Evolutionary conservation across 2,329 filamentous ascomycete genomes (phyloP), one percentile per base, ranked within the genome.

Genomic region (Leptosphaerulina australis): DNA sequence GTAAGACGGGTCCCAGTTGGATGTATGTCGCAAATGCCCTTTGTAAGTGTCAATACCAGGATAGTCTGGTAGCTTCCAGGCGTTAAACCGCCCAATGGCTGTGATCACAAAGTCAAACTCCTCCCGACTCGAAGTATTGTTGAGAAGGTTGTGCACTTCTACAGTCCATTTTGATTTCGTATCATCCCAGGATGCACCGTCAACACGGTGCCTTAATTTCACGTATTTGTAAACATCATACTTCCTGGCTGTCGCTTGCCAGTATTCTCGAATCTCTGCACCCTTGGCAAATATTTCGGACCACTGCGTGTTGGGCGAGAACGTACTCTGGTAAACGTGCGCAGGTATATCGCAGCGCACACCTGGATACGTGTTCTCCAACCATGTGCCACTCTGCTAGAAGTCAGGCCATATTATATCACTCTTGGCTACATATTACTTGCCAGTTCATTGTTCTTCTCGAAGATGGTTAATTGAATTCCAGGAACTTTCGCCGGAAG

Each of bases 401-500:
- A 4, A 7, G 26, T 50, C 15, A 58, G 25, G 21, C 11, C 5
- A 12, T 6, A 25, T 14, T 3, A 12, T 6, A n/a, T 28, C 10
- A 11, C n/a, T 1, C 7, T 5, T 11, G 6, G n/a, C 8, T 26
- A 4, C 18, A 21, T 15, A n/a, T 20, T 11, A 62, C 63, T 53
- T 41, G 62, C 66, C 9, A 69, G 59, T 34, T 68, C 66, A 84
- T 0, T 79, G 82, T 50, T 68, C 53, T 74, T 72, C 54, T 80
- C 77, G 44, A 74, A 79, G 12, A 79, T 74, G 0, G 69, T 67
- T 18, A 91, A 70, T 34, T 88, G 74, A 37, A 90, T 81, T 0
- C 81, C 80, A 0, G 88, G 87, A 0, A 91, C 82, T 56, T 91
- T 91, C 8, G 75, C 79, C 0, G 87, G 87, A 0, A 91, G 74